A percentile compares a stretch with the other conserved stretches of the same genome.
Conservation (phyloP, 768 basidiomycete species). For the Hortiboletus campestris region DNA sequence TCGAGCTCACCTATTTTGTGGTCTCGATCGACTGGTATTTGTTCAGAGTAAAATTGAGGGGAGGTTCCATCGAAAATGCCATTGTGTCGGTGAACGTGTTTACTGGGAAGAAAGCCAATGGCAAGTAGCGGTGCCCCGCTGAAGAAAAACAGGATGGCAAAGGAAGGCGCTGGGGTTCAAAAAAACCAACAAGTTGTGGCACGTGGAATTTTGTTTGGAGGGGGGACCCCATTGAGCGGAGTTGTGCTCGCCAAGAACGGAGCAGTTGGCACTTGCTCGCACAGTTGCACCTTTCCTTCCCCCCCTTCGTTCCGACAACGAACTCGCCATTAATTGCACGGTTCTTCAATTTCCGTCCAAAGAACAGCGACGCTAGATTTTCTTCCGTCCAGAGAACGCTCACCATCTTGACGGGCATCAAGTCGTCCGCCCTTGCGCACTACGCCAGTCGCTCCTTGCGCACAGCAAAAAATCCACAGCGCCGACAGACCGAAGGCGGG, state of each 20-base stretch:
- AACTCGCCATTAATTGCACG: constrained; percentile 3
- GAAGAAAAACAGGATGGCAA: too few relatives aligned
- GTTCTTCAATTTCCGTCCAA: constrained; percentile 4
- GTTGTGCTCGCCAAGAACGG: constrained; percentile 13
- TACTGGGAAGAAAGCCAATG: neutral
- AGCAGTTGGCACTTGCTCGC: neutral
- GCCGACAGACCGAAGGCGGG: neutral
- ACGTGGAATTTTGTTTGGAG: constrained; percentile 10
- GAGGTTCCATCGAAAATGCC: neutral
- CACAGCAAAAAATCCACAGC: constrained; percentile 4
- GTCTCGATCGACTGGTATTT: constrained; percentile 1
- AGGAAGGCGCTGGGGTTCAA: too few relatives aligned
- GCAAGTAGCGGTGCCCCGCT: too few relatives aligned
- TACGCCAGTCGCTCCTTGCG: neutral
- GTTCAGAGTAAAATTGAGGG: neutral
- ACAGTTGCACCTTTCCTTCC: neutral
- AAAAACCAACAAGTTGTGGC: too few relatives aligned
- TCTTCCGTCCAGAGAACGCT: neutral
- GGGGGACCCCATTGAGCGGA: constrained; percentile 16
- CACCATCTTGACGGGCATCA: constrained; percentile 12
- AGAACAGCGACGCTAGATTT: neutral
- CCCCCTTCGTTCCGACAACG: too few relatives aligned
- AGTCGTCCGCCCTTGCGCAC: neutral
- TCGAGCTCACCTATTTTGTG: neutral
- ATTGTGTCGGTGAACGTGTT: neutral